These are phyloP conservation scores for Aspergillus viridinutans DNA, from an alignment of 2,329 filamentous ascomycete species.

Conservation along the genomic window DNA sequence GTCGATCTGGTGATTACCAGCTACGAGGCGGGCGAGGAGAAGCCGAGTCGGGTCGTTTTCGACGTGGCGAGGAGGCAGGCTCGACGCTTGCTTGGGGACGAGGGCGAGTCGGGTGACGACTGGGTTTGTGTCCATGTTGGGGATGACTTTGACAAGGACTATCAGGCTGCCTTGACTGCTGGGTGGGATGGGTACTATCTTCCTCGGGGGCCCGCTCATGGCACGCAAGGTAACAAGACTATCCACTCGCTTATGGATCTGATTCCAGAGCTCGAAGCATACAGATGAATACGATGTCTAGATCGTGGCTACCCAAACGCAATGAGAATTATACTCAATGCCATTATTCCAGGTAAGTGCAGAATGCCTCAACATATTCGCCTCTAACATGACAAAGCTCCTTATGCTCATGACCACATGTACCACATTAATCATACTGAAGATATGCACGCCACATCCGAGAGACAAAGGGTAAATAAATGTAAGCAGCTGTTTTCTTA, in stretches of 20 bases:
- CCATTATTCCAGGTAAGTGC: neutral
- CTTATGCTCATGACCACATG: neutral
- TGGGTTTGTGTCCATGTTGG: conserved; percentile 42
- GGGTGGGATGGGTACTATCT: conserved; percentile 38
- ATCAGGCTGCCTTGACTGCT: conserved; percentile 31
- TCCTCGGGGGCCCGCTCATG: conserved; percentile 14
- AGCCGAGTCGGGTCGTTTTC: conserved; percentile 40
- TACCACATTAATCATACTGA: neutral
- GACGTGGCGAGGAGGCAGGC: conserved; percentile 34
- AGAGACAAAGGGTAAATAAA: neutral
- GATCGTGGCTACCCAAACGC: too few species aligned
- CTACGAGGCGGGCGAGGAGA: conserved; percentile 45
- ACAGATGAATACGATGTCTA: neutral
- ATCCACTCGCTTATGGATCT: conserved; percentile 25
- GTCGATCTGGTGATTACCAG: conserved; percentile 45
- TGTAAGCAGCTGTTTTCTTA: neutral
- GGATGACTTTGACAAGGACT: conserved; percentile 43
- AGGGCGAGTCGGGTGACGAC: conserved; percentile 6
- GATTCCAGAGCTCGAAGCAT: conserved; percentile 12
- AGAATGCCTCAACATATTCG: neutral
- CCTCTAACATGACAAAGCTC: neutral
- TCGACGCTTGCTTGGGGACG: conserved; percentile 6
- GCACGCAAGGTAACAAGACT: conserved; percentile 5
- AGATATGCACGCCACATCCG: neutral
- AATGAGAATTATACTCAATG: too few species aligned